These are phyloP conservation scores for Hericium coralloides DNA, from an alignment of 768 basidiomycete species.

Conservation along the genomic window DNA sequence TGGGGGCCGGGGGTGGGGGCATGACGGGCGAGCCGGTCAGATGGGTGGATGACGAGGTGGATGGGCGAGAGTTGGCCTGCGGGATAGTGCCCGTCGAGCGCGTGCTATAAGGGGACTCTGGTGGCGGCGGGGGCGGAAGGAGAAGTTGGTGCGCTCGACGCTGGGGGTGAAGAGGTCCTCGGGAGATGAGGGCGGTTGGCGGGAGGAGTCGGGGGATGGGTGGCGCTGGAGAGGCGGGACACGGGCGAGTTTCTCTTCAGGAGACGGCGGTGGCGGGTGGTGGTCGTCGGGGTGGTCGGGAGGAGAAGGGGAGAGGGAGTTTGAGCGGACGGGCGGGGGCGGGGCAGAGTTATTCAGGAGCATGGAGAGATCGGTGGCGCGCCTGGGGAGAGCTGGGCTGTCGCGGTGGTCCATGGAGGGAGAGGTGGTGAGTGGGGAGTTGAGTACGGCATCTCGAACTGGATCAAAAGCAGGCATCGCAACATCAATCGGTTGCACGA, in stretches of 20 bases:
- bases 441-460: constrained; percentile 79
- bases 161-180: constrained; percentile 11
- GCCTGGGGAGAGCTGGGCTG: constrained; percentile 31
- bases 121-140: constrained; percentile 6
- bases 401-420: constrained; percentile 30
- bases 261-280: constrained; percentile 11
- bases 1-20: constrained; percentile 1
- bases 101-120: not conserved
- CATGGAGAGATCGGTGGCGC: constrained; percentile 71
- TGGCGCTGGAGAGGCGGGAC: constrained; percentile 9
- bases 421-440: constrained; percentile 48
- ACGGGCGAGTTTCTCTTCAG: constrained; percentile 12
- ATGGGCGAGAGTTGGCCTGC: constrained; percentile 7
- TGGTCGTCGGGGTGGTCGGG: constrained; percentile 12
- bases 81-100: not conserved
- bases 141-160: constrained; percentile 1
- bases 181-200: constrained; percentile 3
- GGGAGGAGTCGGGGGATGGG: not conserved
- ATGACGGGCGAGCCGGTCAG: constrained; percentile 9
- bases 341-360: constrained; percentile 57
- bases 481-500: not conserved
- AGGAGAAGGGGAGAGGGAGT: constrained; percentile 17
- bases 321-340: constrained; percentile 12
- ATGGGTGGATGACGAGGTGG: constrained; percentile 15
- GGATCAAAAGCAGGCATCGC: constrained; percentile 75